Evolutionary conservation across 805 yeast genomes (phyloP).

Genomic region (Kluyveromyces dobzhanskii): DNA sequence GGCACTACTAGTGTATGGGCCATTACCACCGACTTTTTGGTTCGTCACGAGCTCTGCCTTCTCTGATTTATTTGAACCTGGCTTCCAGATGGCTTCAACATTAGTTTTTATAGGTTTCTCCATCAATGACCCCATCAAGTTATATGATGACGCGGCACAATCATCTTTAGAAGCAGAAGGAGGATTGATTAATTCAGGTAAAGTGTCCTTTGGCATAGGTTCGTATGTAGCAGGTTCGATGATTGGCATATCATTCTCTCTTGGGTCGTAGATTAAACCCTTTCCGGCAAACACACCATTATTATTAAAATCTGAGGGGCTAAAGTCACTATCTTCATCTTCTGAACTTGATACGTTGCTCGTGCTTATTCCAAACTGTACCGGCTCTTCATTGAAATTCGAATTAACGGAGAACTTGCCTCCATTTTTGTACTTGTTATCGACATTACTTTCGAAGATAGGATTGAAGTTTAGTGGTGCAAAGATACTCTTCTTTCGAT

Average conservation of each 20-base stretch:
- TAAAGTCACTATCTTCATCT: slow-evolving; percentile 25
- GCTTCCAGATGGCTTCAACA: slow-evolving; percentile 7
- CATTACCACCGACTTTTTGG: background rate
- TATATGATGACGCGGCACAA: background rate
- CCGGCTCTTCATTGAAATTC: slow-evolving; percentile 23
- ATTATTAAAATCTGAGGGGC: slow-evolving; percentile 16
- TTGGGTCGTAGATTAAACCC: slow-evolving; percentile 4
- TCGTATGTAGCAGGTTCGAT: slow-evolving; percentile 2
- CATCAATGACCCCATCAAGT: background rate
- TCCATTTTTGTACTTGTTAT: slow-evolving; percentile 79
- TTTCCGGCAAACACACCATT: slow-evolving; percentile 8
- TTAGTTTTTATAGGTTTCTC: slow-evolving; percentile 4
- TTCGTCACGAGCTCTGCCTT: too few relatives aligned
- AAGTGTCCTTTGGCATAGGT: background rate
- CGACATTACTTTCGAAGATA: slow-evolving; percentile 63
- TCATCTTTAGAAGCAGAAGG: slow-evolving; percentile 1
- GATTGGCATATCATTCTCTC: background rate
- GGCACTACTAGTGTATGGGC: background rate
- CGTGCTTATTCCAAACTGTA: slow-evolving; percentile 26
- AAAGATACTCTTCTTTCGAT: slow-evolving; percentile 52
- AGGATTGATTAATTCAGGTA: slow-evolving; percentile 2
- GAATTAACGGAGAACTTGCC: slow-evolving; percentile 64
- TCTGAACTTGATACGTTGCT: slow-evolving; percentile 27
- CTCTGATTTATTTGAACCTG: background rate
- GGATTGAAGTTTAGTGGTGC: slow-evolving; percentile 82